Base-by-base conservation (phyloP, 108 stramenopile genomes). In the Pseudonitzschia pungens region DNA sequence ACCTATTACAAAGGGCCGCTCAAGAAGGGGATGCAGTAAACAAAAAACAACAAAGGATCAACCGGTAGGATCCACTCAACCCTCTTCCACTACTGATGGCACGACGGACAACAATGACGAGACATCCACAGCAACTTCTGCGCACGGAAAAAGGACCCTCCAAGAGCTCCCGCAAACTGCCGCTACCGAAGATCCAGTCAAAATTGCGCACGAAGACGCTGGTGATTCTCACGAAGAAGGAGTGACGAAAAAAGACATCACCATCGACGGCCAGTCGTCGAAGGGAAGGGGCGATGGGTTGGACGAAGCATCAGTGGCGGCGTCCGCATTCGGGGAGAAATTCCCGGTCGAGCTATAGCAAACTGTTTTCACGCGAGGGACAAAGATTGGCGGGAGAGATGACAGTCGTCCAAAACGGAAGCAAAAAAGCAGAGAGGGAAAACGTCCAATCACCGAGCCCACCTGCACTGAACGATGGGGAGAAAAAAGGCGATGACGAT, bases 231-330 rank as follows among this genome's bases (percentile, higher is more conserved):
- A 48, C 18, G 16, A 18, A 4, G 45, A 48, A 48, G 18, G 9
- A 48, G 10, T 10, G 45, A 48, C 5, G 14, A 48, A 48, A 48
- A 48, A 48, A 18, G 7, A 48, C 10, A 18, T 1, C 14, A 4
- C 45, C 16, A 48, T 14, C 45, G 18, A 18, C 14, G 45, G 9
- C 14, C 6, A 6, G 2, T 18, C 45, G 3, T 2, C 26, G 28
- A 68, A 48, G 50, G 7, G 8, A 28, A 14, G 21, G 43, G 29
- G 21, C 15, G 14, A 68, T 4, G 33, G 26, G n/a, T 10, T 53
- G 7, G 69, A 36, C 11, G 69, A 55, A 27, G 56, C 36, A 21
- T 71, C 70, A 31, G 21, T 59, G 21, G 70, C 58, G 21, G 60
- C 43, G 24, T 59, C 57, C 27, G 70, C 56, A 58, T 58, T 26